Percentiles rank a stretch among this genome's conserved stretches.
Conservation (phyloP, 306 rosid genomes). For the Nissolia schottii region DNA sequence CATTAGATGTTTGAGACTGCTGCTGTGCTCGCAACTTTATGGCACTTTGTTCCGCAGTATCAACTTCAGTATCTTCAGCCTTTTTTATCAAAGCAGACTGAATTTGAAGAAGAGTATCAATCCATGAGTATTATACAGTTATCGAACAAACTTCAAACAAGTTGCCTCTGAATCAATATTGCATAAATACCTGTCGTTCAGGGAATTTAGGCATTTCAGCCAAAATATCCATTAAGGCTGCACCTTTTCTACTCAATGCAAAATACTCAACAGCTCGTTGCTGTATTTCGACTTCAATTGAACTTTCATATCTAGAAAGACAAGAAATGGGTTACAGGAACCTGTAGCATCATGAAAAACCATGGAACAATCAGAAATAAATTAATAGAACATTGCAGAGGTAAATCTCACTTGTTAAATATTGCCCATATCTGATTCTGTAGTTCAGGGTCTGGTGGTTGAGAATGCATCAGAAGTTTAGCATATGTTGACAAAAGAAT, state of each 20-base stretch:
- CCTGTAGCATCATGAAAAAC: constrained; percentile 6
- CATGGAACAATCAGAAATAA: constrained; percentile 4
- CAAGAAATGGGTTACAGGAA: constrained; percentile 30
- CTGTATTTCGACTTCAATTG: constrained; percentile 97
- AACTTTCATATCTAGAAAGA: constrained; percentile 83
- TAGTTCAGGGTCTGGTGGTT: constrained; percentile 94
- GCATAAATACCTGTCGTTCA: constrained; percentile 78
- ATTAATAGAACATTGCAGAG: constrained; percentile 12
- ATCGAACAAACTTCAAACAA: constrained; percentile 23
- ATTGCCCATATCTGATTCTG: constrained; percentile 95
- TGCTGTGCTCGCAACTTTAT: constrained; percentile 81
- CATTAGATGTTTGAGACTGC: constrained; percentile 72
- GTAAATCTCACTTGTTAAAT: constrained; percentile 78
- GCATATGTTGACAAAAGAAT: constrained; percentile 97
- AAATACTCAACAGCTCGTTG: constrained; percentile 95
- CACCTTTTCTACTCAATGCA: constrained; percentile 94
- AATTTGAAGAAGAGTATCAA: constrained; percentile 25
- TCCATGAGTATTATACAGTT: background rate
- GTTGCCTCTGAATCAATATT: constrained; percentile 14
- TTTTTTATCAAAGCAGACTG: constrained; percentile 92
- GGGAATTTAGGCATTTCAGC: constrained; percentile 99
- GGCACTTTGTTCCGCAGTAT: constrained; percentile 96
- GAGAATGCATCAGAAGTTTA: constrained; percentile 94
- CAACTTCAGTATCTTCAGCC: constrained; percentile 93
- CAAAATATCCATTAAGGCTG: constrained; percentile 73